Evolutionary conservation across 129 eudicot species (phyloP).

Genomic region (Pulicaria dysenterica): DNA sequence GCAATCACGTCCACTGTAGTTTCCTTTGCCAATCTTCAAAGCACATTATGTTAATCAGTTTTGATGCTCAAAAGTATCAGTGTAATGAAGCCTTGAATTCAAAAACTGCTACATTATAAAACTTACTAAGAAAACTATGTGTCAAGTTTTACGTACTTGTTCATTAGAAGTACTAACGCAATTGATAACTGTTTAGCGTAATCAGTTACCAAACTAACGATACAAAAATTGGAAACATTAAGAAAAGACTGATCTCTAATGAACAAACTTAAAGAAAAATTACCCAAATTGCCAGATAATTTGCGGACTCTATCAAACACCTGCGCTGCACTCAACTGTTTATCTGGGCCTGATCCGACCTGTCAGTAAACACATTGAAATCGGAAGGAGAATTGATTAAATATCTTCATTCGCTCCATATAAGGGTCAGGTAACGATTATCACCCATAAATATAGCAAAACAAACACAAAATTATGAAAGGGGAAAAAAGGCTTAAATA

Average conservation of each 20-base stretch:
- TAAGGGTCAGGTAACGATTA: background rate
- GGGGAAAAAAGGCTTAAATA: background rate
- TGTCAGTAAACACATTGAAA: constrained; percentile 28
- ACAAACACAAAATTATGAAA: background rate
- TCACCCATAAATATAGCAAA: background rate
- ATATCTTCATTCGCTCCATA: background rate
- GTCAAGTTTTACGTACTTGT: constrained; percentile 2
- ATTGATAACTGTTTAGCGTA: constrained; percentile 11
- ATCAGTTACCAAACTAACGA: background rate
- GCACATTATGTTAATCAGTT: background rate
- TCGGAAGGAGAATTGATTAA: background rate
- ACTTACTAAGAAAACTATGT: background rate
- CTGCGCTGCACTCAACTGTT: constrained; percentile 56
- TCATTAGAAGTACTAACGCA: no score
- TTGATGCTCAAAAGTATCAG: background rate
- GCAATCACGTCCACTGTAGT: background rate
- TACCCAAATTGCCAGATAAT: constrained; percentile 75
- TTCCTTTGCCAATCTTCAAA: background rate
- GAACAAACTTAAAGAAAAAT: background rate
- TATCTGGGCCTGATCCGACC: constrained; percentile 81
- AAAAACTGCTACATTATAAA: background rate
- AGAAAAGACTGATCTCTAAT: background rate
- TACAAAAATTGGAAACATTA: background rate
- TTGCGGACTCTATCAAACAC: constrained; percentile 62
- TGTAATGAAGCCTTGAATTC: background rate